Evolutionary conservation across 2,329 filamentous ascomycete species (phyloP), one percentile per base, ranked within the genome.

Genomic region (Hyphodiscus sp.): DNA sequence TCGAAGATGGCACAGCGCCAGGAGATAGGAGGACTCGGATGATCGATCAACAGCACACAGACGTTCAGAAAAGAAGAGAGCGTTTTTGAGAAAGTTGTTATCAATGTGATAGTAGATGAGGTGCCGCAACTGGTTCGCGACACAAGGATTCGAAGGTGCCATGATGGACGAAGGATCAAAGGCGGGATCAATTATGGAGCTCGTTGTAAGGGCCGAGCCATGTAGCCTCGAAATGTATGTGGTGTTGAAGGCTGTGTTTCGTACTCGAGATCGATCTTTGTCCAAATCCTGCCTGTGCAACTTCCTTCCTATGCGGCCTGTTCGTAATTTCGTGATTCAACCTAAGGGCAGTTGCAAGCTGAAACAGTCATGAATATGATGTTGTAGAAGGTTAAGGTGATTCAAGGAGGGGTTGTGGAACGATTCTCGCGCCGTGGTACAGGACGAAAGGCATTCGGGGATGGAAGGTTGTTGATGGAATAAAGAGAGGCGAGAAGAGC

Each of bases 1-100:
- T 49, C 89, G 87, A 49, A 94, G 80, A 70, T 96, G 85, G 67
- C 90, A 95, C 45, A 95, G 81, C 15, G 91, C 83, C 47, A 96
- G 76, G 13, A 99, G 81, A 68, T 95, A 91, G 45, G 83, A 78
- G 29, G 89, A 85, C 71, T 99, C 94, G 54, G 81, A 78, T 19
- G 85, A 88, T 64, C 87, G 84, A 20, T 97, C 92, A 63, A 92
- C 88, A 49, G 90, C 91, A 58, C 84, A 80, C 19, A 96, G 81
- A 60, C 94, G 84, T 66, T 92, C 89, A 56, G 94, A 88, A 57
- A 96, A 89, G 73, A 99, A 99, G 43, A 96, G 83, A 53, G 94
- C 94, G 68, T 95, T 97, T 52, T 91, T 85, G 67, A 87, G 79
- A 41, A 91, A 83, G 66, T 91, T 86, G 68, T 96, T 95, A 76